Percentiles rank a stretch among this genome's conserved stretches.
Conservation (phyloP, 1,284 basidiomycete genomes). For the Vanrija sp. region DNA sequence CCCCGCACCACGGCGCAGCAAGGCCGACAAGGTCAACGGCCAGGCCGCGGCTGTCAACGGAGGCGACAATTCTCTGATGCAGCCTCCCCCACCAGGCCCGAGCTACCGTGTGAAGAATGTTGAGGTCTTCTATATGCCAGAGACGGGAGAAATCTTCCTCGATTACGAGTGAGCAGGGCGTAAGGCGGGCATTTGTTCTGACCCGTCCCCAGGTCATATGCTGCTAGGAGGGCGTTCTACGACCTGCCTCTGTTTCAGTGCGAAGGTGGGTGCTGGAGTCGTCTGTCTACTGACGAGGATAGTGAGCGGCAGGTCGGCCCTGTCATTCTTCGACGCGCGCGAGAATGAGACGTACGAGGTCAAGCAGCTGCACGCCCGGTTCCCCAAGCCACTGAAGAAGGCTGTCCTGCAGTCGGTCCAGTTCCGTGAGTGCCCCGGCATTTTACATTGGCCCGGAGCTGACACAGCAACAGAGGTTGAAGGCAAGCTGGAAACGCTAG, state of each 20-base stretch:
- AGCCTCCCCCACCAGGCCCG: background rate
- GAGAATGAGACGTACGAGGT: constrained; percentile 87
- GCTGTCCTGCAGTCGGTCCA: constrained; percentile 88
- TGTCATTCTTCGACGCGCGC: constrained; percentile 91
- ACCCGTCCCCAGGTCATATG: constrained; percentile 65
- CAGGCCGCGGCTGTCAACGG: constrained; percentile 4
- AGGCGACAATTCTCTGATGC: background rate
- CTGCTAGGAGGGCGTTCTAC: constrained; percentile 88
- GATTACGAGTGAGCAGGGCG: constrained; percentile 73
- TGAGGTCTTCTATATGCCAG: constrained; percentile 81
- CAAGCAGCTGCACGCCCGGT: constrained; percentile 77
- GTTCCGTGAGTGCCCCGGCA: constrained; percentile 69
- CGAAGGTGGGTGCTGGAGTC: constrained; percentile 32
- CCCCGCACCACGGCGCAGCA: background rate
- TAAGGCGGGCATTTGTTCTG: constrained; percentile 6
- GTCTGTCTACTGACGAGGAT: background rate
- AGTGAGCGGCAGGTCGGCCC: constrained; percentile 85
- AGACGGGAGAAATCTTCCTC: constrained; percentile 93
- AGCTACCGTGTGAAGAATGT: constrained; percentile 28
- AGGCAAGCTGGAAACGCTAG: constrained; percentile 87
- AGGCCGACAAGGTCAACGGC: constrained; percentile 7
- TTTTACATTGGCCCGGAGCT: background rate
- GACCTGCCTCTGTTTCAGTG: constrained; percentile 60
- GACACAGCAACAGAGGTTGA: constrained; percentile 68
- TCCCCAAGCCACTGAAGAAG: constrained; percentile 87